Evolutionary conservation across 192 early-diverging fungal genomes (phyloP).

Genomic region (Coemansia sp.): DNA sequence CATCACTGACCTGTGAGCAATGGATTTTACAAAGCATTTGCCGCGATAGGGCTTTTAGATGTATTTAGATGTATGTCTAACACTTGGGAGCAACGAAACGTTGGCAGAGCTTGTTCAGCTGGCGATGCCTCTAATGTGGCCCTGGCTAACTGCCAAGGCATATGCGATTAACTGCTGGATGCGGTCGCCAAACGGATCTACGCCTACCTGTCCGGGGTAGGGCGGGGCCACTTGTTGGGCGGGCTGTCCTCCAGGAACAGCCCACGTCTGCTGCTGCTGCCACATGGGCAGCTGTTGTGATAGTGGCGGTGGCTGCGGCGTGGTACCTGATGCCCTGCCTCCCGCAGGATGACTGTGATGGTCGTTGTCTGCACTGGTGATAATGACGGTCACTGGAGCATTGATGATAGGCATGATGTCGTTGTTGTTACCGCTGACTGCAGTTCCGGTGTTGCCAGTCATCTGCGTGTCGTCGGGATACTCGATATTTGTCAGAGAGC

Average conservation of each 20-base stretch:
- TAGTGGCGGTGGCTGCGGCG: not conserved
- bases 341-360: not conserved
- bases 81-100: not conserved
- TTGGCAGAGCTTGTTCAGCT: not conserved
- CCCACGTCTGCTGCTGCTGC: constrained; percentile 3
- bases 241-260: not conserved
- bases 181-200: constrained; percentile 7
- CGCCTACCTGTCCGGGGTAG: not conserved
- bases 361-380: constrained; percentile 17
- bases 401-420: constrained; percentile 51
- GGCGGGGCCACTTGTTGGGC: not conserved
- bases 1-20: constrained; percentile 33
- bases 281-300: not conserved
- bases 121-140: not conserved
- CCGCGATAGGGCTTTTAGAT: not conserved
- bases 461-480: constrained; percentile 40
- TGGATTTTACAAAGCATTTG: not conserved
- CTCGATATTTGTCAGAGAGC: constrained; percentile 21
- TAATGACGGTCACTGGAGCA: constrained; percentile 48
- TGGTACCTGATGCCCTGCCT: not conserved
- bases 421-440: constrained; percentile 49
- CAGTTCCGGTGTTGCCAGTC: constrained; percentile 43
- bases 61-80: not conserved
- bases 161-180: constrained; percentile 30
- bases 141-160: constrained; percentile 21